Conservation (phyloP, 495 filamentous ascomycete genomes). For the Chaetomium cochliodes region DNA sequence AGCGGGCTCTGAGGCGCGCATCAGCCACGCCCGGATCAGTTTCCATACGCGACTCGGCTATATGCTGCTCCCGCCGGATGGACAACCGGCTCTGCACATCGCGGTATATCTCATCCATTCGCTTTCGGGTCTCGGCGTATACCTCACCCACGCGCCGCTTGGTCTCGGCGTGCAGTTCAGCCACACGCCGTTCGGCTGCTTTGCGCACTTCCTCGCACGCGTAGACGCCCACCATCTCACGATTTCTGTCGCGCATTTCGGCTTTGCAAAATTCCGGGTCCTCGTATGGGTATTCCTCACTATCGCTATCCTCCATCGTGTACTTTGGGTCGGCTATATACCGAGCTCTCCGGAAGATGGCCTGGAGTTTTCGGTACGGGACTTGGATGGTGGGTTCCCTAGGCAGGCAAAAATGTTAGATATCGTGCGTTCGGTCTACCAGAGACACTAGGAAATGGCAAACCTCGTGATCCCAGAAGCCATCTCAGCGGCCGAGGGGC, state of each 20-base stretch:
- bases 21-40: no score
- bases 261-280: no score
- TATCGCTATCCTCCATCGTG: neutral
- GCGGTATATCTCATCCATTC: no score
- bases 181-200: constrained; percentile 7
- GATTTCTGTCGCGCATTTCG: no score
- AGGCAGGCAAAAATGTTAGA: constrained; percentile 16
- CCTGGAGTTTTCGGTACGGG: constrained; percentile 15
- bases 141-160: no score
- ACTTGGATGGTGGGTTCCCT: constrained; percentile 16
- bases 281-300: neutral
- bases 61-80: no score
- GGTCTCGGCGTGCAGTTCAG: neutral
- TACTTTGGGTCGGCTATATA: neutral
- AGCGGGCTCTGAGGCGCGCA: no score
- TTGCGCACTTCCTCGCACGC: constrained; percentile 11
- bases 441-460: neutral
- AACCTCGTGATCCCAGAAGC: constrained; percentile 18
- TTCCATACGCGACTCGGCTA: no score
- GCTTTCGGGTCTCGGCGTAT: no score
- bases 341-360: constrained; percentile 16
- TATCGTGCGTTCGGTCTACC: neutral
- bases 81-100: no score
- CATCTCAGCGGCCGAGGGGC: constrained; percentile 20
- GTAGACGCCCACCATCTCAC: no score